These are phyloP conservation scores for Cercospora sesami DNA, from an alignment of 2,329 filamentous ascomycete species.

Conservation along the genomic window DNA sequence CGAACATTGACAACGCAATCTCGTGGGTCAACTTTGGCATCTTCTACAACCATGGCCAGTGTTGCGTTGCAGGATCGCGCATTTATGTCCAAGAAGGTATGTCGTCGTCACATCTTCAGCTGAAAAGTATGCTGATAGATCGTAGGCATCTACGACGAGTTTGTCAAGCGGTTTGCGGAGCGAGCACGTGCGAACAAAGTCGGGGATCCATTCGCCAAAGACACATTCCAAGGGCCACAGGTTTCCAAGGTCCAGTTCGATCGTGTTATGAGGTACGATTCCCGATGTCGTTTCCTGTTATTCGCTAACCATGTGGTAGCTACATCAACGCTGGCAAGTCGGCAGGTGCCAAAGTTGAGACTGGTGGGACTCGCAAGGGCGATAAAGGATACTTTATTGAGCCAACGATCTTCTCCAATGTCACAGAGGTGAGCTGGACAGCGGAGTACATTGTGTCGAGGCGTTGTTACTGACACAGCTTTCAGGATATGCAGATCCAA, in stretches of 20 bases:
- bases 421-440: slow-evolving; percentile 50
- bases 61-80: slow-evolving; percentile 74
- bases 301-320: slow-evolving; percentile 31
- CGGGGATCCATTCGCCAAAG: slow-evolving; percentile 74
- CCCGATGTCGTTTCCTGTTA: slow-evolving; percentile 31
- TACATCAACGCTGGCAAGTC: slow-evolving; percentile 70
- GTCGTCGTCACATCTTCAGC: background rate
- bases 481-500: slow-evolving; percentile 65
- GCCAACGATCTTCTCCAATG: slow-evolving; percentile 82
- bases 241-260: slow-evolving; percentile 84
- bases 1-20: slow-evolving; percentile 74
- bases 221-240: slow-evolving; percentile 87
- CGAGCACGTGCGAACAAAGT: slow-evolving; percentile 72
- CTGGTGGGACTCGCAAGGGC: slow-evolving; percentile 70
- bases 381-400: slow-evolving; percentile 79
- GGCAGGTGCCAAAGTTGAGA: slow-evolving; percentile 64
- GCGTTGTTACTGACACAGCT: background rate
- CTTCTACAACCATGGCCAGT: slow-evolving; percentile 62
- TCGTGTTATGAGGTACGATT: slow-evolving; percentile 73
- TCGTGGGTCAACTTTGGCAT: slow-evolving; percentile 70
- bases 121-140: background rate
- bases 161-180: slow-evolving; percentile 76
- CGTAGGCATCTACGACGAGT: slow-evolving; percentile 71
- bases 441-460: background rate
- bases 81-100: slow-evolving; percentile 79